phyloP scores from a whole-genome alignment of 2,329 filamentous ascomycete species.

The Hyphodiscus sp. region DNA sequence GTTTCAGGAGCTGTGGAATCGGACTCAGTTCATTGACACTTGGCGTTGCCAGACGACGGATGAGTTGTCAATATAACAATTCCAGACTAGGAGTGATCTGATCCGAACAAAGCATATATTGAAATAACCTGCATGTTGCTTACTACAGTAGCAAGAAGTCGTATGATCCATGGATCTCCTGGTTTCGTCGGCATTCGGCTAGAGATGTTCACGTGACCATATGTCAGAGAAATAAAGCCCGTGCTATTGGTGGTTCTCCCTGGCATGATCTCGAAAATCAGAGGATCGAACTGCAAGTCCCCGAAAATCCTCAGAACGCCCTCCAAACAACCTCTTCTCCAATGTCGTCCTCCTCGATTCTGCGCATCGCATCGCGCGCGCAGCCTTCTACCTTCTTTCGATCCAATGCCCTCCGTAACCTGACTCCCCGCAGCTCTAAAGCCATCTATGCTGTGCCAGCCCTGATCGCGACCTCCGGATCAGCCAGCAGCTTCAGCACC shows the following conservation, averaged over 20 bases:
- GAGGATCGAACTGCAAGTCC: slow-evolving; percentile 6
- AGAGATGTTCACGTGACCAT: neutral
- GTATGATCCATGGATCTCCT: too few species aligned
- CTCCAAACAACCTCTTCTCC: slow-evolving; percentile 22
- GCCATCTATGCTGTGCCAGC: slow-evolving; percentile 45
- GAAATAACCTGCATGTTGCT: too few species aligned
- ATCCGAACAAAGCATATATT: too few species aligned
- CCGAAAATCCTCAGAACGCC: slow-evolving; percentile 6
- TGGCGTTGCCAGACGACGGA: too few species aligned
- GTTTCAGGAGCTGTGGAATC: too few species aligned
- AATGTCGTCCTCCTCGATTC: slow-evolving; percentile 62
- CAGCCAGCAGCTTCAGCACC: slow-evolving; percentile 55
- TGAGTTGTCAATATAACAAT: too few species aligned
- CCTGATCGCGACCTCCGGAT: slow-evolving; percentile 43
- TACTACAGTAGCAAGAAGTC: neutral
- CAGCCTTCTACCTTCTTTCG: slow-evolving; percentile 54
- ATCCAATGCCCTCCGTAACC: slow-evolving; percentile 52
- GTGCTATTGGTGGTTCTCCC: neutral
- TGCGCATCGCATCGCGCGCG: slow-evolving; percentile 66
- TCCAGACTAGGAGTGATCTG: too few species aligned
- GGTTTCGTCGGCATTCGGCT: neutral
- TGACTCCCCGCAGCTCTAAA: slow-evolving; percentile 49
- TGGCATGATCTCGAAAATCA: slow-evolving; percentile 1
- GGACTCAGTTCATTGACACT: too few species aligned
- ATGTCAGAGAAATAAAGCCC: neutral